Conservation (phyloP, 1,284 basidiomycete genomes). For the Ganoderma resinaceum region DNA sequence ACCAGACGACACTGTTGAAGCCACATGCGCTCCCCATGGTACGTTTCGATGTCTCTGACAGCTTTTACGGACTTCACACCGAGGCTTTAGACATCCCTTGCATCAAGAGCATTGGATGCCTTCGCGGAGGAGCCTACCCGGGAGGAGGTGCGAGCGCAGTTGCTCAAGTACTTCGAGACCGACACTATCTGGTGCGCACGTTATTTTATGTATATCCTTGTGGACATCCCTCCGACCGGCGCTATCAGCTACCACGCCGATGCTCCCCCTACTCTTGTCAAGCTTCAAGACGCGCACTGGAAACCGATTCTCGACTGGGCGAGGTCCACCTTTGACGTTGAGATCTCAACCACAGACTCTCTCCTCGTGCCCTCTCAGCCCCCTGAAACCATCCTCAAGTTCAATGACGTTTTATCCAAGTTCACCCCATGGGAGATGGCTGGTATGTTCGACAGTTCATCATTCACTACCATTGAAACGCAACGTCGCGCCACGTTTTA, state of each 20-base stretch:
- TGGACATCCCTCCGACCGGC: neutral
- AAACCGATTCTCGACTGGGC: constrained; percentile 88
- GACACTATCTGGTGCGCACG: constrained; percentile 87
- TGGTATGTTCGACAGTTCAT: constrained; percentile 55
- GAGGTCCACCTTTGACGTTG: constrained; percentile 66
- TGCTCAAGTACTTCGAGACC: constrained; percentile 92
- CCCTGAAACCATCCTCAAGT: constrained; percentile 65
- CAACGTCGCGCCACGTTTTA: neutral
- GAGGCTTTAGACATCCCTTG: constrained; percentile 81
- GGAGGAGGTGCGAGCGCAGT: constrained; percentile 70
- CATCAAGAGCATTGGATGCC: constrained; percentile 88
- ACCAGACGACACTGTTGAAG: constrained; percentile 87
- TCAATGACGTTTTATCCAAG: constrained; percentile 61
- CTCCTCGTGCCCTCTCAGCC: constrained; percentile 76
- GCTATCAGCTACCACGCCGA: constrained; percentile 83
- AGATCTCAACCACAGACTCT: constrained; percentile 74
- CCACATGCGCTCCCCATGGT: constrained; percentile 94
- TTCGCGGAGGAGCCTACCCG: constrained; percentile 66
- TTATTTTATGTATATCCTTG: neutral
- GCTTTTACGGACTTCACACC: neutral
- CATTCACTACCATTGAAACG: neutral
- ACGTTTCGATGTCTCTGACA: constrained; percentile 35
- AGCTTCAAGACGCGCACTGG: constrained; percentile 90
- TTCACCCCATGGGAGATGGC: constrained; percentile 90
- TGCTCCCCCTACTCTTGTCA: constrained; percentile 77